Evolutionary conservation across 2,329 filamentous ascomycete genomes (phyloP), one percentile per base, ranked within the genome.

Genomic region (Juglanconis juglandina): DNA sequence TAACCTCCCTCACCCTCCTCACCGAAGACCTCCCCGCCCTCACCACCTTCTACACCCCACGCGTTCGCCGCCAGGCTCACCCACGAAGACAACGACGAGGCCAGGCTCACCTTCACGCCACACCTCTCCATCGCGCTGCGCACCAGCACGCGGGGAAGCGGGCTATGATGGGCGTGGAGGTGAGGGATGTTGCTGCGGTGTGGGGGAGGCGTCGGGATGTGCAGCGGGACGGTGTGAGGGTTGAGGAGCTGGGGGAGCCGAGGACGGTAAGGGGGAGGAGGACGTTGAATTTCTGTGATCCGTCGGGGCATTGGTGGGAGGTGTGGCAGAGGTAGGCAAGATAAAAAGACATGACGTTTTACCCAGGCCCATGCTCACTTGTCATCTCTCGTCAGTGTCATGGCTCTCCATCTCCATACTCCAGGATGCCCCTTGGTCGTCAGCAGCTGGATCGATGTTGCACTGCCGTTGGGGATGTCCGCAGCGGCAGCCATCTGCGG

Each of bases 131-230:
- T 62, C 9, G 41, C 14, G 11, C 30, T 59, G 9, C 37, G 17
- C 47, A 30, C 24, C 17, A 30, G 34, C 11, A 11, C 13, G 1
- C 42, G 34, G n/a, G 52, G 10, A 32, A 49, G 13, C 35, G 52
- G 34, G 13, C 59, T 46, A 35, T 52, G 47, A 50, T 62, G 33
- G 55, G 52, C 48, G 52, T 62, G n/a, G 24, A 37, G 11, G 56
- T 59, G 17, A 39, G 33, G 7, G 47, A 53, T 39, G 47, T 62
- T 8, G 52, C 34, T 1, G 56, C 13, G 17, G 52, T 55, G 30
- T 56, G 37, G 11, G 46, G 33, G n/a, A 13, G 56, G 48, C 35
- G 59, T 39, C 32, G n/a, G 48, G 10, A 14, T 14, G 7, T 59
- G 5, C 44, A 53, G 9, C 11, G n/a, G 41, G 41, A 13, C 7